Evolutionary conservation across 1,284 basidiomycete genomes (phyloP).

Genomic region (Ustilago shanxiensis): DNA sequence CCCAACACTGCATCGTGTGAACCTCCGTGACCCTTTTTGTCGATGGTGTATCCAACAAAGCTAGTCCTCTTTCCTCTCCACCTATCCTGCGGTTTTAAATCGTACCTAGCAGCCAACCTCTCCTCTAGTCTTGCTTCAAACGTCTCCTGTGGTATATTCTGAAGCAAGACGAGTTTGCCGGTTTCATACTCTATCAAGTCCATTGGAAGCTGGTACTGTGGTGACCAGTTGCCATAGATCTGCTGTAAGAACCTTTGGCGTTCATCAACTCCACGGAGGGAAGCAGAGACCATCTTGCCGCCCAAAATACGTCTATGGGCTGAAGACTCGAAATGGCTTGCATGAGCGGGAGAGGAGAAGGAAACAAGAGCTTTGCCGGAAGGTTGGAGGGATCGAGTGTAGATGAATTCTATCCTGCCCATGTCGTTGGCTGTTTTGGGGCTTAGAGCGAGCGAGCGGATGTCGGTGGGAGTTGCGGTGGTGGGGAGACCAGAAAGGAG

Average conservation of each 20-base stretch:
- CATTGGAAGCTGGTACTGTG: slow-evolving; percentile 25
- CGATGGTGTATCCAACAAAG: slow-evolving; percentile 12
- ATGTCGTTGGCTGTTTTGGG: slow-evolving; percentile 28
- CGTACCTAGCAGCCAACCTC: slow-evolving; percentile 47
- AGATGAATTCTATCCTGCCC: slow-evolving; percentile 41
- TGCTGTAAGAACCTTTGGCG: neutral
- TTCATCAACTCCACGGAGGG: neutral
- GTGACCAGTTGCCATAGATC: slow-evolving; percentile 24
- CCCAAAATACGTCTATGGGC: slow-evolving; percentile 29
- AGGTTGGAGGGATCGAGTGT: slow-evolving; percentile 19
- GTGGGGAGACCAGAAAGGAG: slow-evolving; percentile 31
- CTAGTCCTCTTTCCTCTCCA: slow-evolving; percentile 33
- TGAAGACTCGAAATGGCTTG: slow-evolving; percentile 20
- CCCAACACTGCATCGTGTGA: slow-evolving; percentile 40
- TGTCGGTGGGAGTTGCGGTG: slow-evolving; percentile 38
- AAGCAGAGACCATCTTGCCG: slow-evolving; percentile 30
- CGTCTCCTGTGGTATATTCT: slow-evolving; percentile 51
- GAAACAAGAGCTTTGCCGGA: slow-evolving; percentile 32
- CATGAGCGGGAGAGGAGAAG: slow-evolving; percentile 21
- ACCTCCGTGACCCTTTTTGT: slow-evolving; percentile 31
- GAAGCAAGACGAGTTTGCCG: slow-evolving; percentile 51
- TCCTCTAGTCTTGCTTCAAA: slow-evolving; percentile 51
- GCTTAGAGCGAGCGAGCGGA: slow-evolving; percentile 22
- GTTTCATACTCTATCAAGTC: slow-evolving; percentile 49
- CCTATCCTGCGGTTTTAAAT: slow-evolving; percentile 36